Evolutionary conservation across 1,284 basidiomycete genomes (phyloP).

Genomic region (Pascua guehoae): DNA sequence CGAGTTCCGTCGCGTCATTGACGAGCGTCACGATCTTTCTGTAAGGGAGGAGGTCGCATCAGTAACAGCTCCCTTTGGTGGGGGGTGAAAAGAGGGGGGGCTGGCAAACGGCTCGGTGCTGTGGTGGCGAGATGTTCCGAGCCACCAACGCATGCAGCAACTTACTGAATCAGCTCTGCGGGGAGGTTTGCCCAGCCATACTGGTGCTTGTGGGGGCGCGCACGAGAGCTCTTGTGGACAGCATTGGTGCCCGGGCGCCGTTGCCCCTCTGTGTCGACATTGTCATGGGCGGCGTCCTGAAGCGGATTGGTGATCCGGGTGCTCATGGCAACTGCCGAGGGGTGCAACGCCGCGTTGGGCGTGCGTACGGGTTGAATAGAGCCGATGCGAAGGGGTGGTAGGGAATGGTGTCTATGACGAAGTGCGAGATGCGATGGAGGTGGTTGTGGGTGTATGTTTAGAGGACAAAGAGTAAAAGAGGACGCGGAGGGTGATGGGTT

Average conservation of each 20-base stretch:
- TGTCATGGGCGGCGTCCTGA: too few species aligned
- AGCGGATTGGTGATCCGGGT: too few species aligned
- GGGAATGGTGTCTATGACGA: too few species aligned
- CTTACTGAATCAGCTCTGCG: constrained; percentile 10
- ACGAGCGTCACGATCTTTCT: constrained; percentile 4
- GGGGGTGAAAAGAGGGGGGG: background rate
- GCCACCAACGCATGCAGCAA: background rate
- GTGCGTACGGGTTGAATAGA: too few species aligned
- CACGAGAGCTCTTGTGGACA: constrained; percentile 19
- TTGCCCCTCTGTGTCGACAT: too few species aligned
- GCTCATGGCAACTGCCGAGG: too few species aligned
- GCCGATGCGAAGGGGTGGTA: too few species aligned
- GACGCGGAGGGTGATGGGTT: too few species aligned
- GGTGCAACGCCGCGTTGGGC: too few species aligned
- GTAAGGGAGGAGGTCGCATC: background rate
- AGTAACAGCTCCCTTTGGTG: background rate
- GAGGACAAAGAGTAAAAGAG: too few species aligned
- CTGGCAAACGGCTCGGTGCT: background rate
- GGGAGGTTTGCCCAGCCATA: constrained; percentile 19
- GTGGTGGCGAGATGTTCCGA: background rate
- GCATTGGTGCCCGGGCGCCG: constrained; percentile 3
- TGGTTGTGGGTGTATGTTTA: too few species aligned
- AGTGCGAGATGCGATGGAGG: too few species aligned
- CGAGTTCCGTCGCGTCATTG: background rate
- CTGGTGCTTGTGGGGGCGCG: constrained; percentile 19